Base-by-base conservation (phyloP, 257 asterid genomes). In the Nicotiana noctiflora region DNA sequence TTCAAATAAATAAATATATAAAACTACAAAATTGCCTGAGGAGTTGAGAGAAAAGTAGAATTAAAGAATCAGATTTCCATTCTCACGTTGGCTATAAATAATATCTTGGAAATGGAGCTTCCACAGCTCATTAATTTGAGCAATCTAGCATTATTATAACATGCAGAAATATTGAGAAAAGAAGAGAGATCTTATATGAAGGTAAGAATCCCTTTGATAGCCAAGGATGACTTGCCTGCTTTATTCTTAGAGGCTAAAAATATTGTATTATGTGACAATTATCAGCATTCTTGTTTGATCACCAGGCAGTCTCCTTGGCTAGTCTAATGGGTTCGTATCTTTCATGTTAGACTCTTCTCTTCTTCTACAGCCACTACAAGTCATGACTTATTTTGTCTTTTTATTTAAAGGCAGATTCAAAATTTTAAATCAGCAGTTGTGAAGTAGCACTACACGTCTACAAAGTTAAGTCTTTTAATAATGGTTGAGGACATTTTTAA, bases 151-250 rank as follows among this genome's bases (percentile, higher is more conserved):
- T n/a, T n/a, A 31, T 2, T 8, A 68, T 23, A 72, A 19, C n/a
- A 76, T 29, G 80, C 61, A 76, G 29, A 76, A 56, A 76, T 76
- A 40, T 40, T 40, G 21, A 44, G 40, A 63, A 79, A 75, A 51
- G 83, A 81, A 77, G 89, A 83, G 83, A 57, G 81, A 88, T 80
- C 86, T 84, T 64, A 57, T 82, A 86, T 86, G 90, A 80, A 77
- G 86, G 86, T 55, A 80, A 88, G 89, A 75, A 86, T 51, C 83
- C 75, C 23, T 91, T 88, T 80, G 93, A 88, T 88, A 91, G 93
- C 95, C 95, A 88, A 89, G 92, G 93, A 91, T 91, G 93, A 89
- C 93, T 91, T 91, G 91, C 91, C 91, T 86, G 87, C 88, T 62
- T 83, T 81, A 83, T 63, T 83, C 14, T 5, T 15, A 40, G 53